Evolutionary conservation across 768 basidiomycete species (phyloP), one percentile per base, ranked within the genome.

Genomic region (Phallus indusiatus): DNA sequence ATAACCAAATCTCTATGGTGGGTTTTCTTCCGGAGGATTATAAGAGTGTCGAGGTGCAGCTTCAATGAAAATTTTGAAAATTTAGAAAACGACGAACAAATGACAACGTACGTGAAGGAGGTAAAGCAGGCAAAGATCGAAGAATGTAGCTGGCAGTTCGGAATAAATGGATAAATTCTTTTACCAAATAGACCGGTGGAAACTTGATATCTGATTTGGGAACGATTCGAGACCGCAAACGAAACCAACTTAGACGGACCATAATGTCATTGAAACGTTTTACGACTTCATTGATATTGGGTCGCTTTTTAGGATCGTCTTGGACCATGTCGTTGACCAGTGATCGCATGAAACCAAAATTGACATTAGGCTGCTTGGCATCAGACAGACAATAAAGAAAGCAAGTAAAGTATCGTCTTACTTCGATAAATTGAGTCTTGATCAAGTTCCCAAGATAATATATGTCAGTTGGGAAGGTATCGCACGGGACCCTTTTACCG

Each of bases 361-460:
- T 71, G 4, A 47, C 21, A 22, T 62, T 64, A 28, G 53, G 59
- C 66, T 69, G 59, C 36, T 2, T 0, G 21, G 20, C 4, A 42
- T 12, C 4, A 42, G 14, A 42, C 12, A 4, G 52, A 60, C 20
- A 10, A 35, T 7, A 17, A 12, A 17, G 36, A 54, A 14, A 49
- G n/a, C 1, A 50, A 24, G 34, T 28, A 9, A 16, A 1, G 17
- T 10, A 18, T 10, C 1, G 21, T 55, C 2, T n/a, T 53, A 76
- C 75, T 58, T 66, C 48, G 0, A 71, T n/a, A 53, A 77, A 73
- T n/a, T 72, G 64, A 50, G 18, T 58, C 12, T 60, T 64, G 17
- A 76, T 67, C 8, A 72, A 20, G 49, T 78, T 78, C 0, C 76
- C 77, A 0, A 78, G 60, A 33, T 73, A 73, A 60, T 76, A 80